Evolutionary conservation across 202 grass and related monocot genomes (phyloP), one percentile per base, ranked within the genome.

Genomic region (Setaria viridis): DNA sequence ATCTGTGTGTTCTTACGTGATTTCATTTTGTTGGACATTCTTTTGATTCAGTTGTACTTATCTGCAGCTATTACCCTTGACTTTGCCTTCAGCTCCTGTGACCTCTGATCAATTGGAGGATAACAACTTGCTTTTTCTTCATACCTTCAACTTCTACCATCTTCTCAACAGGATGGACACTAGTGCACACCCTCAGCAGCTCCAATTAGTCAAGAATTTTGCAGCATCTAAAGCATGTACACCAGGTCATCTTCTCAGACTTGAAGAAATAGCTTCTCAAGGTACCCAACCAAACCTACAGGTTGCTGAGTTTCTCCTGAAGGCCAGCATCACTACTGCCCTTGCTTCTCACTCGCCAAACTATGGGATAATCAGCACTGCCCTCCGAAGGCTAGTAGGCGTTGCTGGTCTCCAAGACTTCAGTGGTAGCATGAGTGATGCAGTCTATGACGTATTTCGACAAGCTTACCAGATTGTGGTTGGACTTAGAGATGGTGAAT

Each of bases 401-500:
- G 89, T 94, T 85, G 60, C 93, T 85, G 85, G 82, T 17, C 83
- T 87, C 66, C 88, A 86, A 64, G 95, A 93, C 69, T 81, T 53
- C 59, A 85, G 81, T 82, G 84, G 87, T 82, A 80, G 80, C 53
- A 85, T 55, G 39, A 78, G 87, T 85, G 91, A 99, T 73, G 67
- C 82, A 67, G 74, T 85, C 70, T 99, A 94, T 78, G 93, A 88
- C 34, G 72, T 90, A 72, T 99, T 91, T 81, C 88, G 66, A 88
- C 88, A 94, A 88, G 97, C 97, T 43, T 93, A 94, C 77, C 88
- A 90, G 86, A 99, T 99, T 78, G 54, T 99, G 54, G 82, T 99
- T 74, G 97, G 97, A 77, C 91, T 99, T 78, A 88, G 86, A 83
- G 82, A 82, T 57, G 90, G 90, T 48, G 97, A 94, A 67, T 99